Percentiles rank a stretch among this genome's conserved stretches.
Evolutionary conservation across 1,284 basidiomycete genomes (phyloP).

Genomic region (Sutorius eximius): DNA sequence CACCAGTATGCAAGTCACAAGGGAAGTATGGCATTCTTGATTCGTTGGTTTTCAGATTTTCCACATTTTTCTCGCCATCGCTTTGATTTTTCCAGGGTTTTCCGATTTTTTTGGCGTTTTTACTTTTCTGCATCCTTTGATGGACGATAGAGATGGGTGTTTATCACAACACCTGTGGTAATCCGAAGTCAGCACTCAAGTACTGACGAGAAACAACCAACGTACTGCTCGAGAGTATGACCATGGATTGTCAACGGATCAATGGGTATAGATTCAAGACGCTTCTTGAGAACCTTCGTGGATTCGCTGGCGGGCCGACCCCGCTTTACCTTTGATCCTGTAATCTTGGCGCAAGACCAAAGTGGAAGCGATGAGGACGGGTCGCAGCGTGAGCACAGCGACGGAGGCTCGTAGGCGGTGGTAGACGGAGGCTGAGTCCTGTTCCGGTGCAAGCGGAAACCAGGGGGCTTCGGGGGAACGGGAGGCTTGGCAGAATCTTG

Average conservation of each 20-base stretch:
- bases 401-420: background rate
- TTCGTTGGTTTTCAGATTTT: background rate
- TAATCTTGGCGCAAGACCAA: constrained; percentile 16
- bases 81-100: background rate
- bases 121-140: background rate
- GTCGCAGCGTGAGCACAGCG: constrained; percentile 4
- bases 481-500: background rate
- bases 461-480: constrained; percentile 6
- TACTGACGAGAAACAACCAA: background rate
- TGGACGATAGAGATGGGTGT: background rate
- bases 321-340: constrained; percentile 6
- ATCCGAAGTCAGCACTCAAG: background rate
- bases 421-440: background rate
- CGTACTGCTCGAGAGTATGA: constrained; percentile 2
- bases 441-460: background rate
- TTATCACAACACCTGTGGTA: background rate
- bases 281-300: constrained; percentile 7
- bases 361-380: constrained; percentile 6
- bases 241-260: constrained; percentile 11
- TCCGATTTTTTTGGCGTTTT: background rate
- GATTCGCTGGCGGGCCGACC: background rate
- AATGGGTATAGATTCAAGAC: constrained; percentile 6
- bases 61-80: background rate
- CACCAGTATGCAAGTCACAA: background rate
- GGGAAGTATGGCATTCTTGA: background rate